Conservation (phyloP, 179 eudicot species). For the Corrigiola litoralis region DNA sequence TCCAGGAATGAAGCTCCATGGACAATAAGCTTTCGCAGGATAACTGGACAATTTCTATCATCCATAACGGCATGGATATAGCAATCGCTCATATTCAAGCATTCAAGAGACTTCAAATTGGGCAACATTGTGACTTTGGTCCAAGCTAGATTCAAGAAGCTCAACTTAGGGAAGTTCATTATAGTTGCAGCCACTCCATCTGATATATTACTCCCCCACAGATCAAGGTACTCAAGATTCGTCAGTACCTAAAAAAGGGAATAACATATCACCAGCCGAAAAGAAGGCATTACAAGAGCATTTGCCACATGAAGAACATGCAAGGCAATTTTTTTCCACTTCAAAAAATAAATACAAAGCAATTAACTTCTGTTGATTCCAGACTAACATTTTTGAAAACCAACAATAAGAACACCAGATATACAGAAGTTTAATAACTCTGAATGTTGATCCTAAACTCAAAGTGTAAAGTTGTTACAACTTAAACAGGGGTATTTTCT, state of each 20-base stretch:
- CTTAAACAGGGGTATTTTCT: not conserved
- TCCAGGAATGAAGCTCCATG: constrained; percentile 50
- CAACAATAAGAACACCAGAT: not conserved
- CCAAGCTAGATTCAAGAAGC: constrained; percentile 72
- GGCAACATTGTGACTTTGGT: constrained; percentile 68
- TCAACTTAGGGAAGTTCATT: constrained; percentile 45
- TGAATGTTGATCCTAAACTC: not conserved
- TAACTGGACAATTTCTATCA: constrained; percentile 37
- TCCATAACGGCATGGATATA: constrained; percentile 42
- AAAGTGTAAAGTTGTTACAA: not conserved
- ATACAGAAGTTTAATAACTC: not conserved
- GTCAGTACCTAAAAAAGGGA: constrained; percentile 42
- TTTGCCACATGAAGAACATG: no score
- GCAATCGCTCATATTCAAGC: constrained; percentile 86
- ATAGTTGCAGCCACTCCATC: constrained; percentile 45
- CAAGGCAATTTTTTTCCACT: not conserved
- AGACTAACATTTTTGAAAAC: not conserved
- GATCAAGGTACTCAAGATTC: constrained; percentile 65
- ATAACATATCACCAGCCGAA: not conserved
- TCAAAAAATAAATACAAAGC: no score
- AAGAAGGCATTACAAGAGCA: no score
- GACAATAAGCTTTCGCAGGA: constrained; percentile 45
- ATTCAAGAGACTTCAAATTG: constrained; percentile 42
- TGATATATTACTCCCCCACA: constrained; percentile 81
- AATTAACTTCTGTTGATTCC: not conserved